Evolutionary conservation across 1,284 basidiomycete species (phyloP).

Genomic region (Rhodotorula sp.): DNA sequence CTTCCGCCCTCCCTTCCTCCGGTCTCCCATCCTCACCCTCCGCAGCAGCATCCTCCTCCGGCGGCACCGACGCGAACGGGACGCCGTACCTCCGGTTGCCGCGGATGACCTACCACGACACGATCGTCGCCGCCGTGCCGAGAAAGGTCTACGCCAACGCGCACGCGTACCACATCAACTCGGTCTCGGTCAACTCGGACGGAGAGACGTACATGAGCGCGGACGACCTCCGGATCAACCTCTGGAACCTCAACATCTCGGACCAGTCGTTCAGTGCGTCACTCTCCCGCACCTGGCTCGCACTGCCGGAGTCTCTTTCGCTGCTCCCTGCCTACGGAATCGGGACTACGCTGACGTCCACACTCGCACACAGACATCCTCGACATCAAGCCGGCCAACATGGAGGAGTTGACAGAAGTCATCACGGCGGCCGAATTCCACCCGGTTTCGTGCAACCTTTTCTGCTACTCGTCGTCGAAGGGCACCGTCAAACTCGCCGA

Average conservation of each 20-base stretch:
- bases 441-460: constrained; percentile 93
- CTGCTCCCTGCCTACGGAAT: not conserved
- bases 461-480: constrained; percentile 99
- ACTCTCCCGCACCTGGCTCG: too few relatives aligned
- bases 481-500: constrained; percentile 99
- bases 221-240: constrained; percentile 93
- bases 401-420: constrained; percentile 99
- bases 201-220: constrained; percentile 99
- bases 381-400: constrained; percentile 99
- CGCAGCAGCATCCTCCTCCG: constrained; percentile 46
- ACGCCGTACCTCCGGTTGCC: constrained; percentile 68
- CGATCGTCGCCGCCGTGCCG: constrained; percentile 97
- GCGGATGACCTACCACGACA: constrained; percentile 89
- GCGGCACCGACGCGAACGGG: constrained; percentile 4
- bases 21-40: constrained; percentile 28
- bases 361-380: constrained; percentile 75
- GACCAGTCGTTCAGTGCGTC: constrained; percentile 98
- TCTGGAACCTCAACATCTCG: constrained; percentile 98
- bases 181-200: constrained; percentile 98
- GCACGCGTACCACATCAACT: constrained; percentile 99
- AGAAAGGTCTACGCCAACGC: constrained; percentile 99
- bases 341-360: not conserved
- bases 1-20: constrained; percentile 8
- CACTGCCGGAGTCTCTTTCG: not conserved
- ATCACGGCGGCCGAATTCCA: constrained; percentile 99